Evolutionary conservation across 371 early-diverging fungal species (phyloP).

Genomic region (Nematocida sp.): DNA sequence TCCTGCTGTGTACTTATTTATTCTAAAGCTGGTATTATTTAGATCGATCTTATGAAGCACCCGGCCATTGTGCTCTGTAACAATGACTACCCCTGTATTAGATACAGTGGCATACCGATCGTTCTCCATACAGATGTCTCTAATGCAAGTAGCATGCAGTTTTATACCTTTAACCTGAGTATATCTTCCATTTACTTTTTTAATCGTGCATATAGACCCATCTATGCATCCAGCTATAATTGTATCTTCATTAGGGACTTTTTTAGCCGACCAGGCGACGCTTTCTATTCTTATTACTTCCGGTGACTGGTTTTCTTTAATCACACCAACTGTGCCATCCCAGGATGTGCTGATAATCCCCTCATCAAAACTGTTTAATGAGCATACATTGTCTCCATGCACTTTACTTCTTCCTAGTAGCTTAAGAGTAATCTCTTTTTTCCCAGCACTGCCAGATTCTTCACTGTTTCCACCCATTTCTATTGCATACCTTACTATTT

Average conservation of each 20-base stretch:
- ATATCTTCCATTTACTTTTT: conserved; percentile 40
- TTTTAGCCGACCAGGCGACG: conserved; percentile 62
- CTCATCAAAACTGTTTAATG: conserved; percentile 43
- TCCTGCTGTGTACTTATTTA: conserved; percentile 10
- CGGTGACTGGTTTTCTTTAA: neutral
- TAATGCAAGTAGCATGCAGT: conserved; percentile 60
- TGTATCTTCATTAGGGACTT: conserved; percentile 48
- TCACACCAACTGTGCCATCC: conserved; percentile 63
- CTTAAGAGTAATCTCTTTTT: neutral
- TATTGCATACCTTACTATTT: conserved; percentile 23
- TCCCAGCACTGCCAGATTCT: neutral
- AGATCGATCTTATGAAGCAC: conserved; percentile 47
- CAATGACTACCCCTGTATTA: conserved; percentile 66
- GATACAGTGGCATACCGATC: conserved; percentile 62
- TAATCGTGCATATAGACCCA: conserved; percentile 56
- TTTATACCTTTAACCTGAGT: conserved; percentile 30
- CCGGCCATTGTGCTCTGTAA: conserved; percentile 46
- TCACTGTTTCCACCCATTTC: neutral
- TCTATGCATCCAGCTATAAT: conserved; percentile 68
- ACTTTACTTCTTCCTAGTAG: neutral
- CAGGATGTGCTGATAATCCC: conserved; percentile 64
- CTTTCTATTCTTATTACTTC: conserved; percentile 57
- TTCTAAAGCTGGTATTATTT: conserved; percentile 57
- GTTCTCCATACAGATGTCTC: conserved; percentile 59
- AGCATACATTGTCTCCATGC: conserved; percentile 67